Percentiles rank a stretch among this genome's conserved stretches.
These are phyloP conservation scores for Trapa incisa DNA, from an alignment of 345 rosid species.

Conservation along the genomic window DNA sequence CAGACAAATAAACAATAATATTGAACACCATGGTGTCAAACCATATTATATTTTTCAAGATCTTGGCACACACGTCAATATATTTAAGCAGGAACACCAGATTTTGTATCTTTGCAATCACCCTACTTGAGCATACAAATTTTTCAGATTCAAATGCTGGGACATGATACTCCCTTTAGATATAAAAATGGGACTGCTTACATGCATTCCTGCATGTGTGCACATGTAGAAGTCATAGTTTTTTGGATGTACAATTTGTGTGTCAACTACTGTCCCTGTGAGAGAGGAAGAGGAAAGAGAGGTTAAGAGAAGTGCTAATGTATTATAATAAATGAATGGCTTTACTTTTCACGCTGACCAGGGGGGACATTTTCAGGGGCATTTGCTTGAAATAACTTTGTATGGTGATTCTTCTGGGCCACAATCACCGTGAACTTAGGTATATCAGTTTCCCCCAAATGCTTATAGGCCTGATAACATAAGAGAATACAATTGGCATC, in stretches of 20 bases:
- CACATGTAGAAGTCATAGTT: constrained; percentile 89
- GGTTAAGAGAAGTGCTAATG: constrained; percentile 4
- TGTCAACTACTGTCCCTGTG: constrained; percentile 74
- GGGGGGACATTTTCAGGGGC: constrained; percentile 78
- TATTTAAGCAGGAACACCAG: neutral
- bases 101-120: neutral
- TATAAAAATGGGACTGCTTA: constrained; percentile 18
- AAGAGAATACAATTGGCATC: neutral
- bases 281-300: constrained; percentile 1
- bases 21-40: neutral
- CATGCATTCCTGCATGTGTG: constrained; percentile 68
- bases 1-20: neutral
- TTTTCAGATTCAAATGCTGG: neutral
- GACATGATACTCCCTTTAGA: neutral
- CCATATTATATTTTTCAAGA: neutral
- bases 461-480: constrained; percentile 54
- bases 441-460: constrained; percentile 39
- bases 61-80: neutral
- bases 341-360: constrained; percentile 25
- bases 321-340: constrained; percentile 5
- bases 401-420: constrained; percentile 88
- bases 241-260: constrained; percentile 65
- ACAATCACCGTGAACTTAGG: constrained; percentile 76
- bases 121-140: neutral
- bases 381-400: constrained; percentile 55